Conservation (phyloP, 495 filamentous ascomycete genomes). For the Penicillium fimorum region DNA sequence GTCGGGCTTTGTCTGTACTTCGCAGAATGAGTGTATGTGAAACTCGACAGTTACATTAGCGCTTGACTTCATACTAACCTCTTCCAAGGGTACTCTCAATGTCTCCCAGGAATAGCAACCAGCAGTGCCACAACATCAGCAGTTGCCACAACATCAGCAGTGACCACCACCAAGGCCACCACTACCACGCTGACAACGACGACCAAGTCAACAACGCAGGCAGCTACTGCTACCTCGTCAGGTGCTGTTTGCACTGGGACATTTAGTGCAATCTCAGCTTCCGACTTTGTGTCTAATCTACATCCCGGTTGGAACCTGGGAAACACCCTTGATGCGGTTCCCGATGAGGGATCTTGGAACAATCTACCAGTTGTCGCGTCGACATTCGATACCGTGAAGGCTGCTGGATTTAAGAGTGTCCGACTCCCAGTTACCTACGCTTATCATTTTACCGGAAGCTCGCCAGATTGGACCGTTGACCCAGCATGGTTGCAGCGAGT, state of each 20-base stretch:
- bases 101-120: slow-evolving; percentile 17
- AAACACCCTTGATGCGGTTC: slow-evolving; percentile 58
- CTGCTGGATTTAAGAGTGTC: slow-evolving; percentile 57
- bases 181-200: slow-evolving; percentile 10
- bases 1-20: slow-evolving; percentile 17
- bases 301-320: slow-evolving; percentile 49
- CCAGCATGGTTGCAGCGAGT: slow-evolving; percentile 58
- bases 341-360: slow-evolving; percentile 60
- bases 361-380: slow-evolving; percentile 48
- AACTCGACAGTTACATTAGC: background rate
- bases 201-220: slow-evolving; percentile 10
- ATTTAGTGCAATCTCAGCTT: slow-evolving; percentile 39
- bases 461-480: slow-evolving; percentile 55
- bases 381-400: slow-evolving; percentile 53
- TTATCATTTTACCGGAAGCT: slow-evolving; percentile 51
- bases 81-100: slow-evolving; percentile 17
- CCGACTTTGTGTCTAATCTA: slow-evolving; percentile 32
- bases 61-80: background rate
- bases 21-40: slow-evolving; percentile 21
- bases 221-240: slow-evolving; percentile 10
- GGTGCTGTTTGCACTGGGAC: slow-evolving; percentile 30
- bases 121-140: slow-evolving; percentile 6
- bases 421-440: slow-evolving; percentile 62
- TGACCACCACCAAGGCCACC: slow-evolving; percentile 10
- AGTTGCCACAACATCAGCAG: slow-evolving; percentile 2